phyloP scores from a whole-genome alignment of 805 yeast genomes.

The Pichia thaimueangensis region DNA sequence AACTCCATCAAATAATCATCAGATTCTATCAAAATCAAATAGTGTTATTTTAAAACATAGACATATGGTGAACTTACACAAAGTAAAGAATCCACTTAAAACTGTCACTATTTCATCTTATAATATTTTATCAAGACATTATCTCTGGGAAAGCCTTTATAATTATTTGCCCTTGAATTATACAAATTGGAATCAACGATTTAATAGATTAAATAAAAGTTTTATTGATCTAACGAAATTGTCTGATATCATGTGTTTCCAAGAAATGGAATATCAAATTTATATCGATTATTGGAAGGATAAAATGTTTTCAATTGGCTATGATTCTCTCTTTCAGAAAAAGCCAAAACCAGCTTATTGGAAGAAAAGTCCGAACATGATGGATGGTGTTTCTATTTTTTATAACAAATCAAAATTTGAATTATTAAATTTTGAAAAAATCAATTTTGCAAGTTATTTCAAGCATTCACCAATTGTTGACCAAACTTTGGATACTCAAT shows the following conservation, averaged over 20 bases:
- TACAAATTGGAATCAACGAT: slow-evolving; percentile 45
- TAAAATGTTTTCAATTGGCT: slow-evolving; percentile 26
- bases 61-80: slow-evolving; percentile 13
- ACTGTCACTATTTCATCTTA: slow-evolving; percentile 30
- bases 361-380: slow-evolving; percentile 37
- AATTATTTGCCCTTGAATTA: slow-evolving; percentile 41
- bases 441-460: slow-evolving; percentile 31
- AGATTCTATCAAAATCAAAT: too few relatives aligned
- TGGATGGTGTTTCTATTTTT: slow-evolving; percentile 59
- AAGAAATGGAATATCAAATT: slow-evolving; percentile 30
- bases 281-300: slow-evolving; percentile 25
- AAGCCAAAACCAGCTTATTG: slow-evolving; percentile 51
- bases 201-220: slow-evolving; percentile 35
- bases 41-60: slow-evolving; percentile 23
- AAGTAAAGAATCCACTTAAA: slow-evolving; percentile 4
- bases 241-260: slow-evolving; percentile 52
- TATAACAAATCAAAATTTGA: slow-evolving; percentile 44
- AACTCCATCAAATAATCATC: slow-evolving; percentile 9
- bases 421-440: slow-evolving; percentile 26
- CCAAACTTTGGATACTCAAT: slow-evolving; percentile 29
- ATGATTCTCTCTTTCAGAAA: slow-evolving; percentile 40
- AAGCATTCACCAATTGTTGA: slow-evolving; percentile 24
- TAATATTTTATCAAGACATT: slow-evolving; percentile 36
- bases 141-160: slow-evolving; percentile 55
- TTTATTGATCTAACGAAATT: slow-evolving; percentile 27